Base-by-base conservation (phyloP, 164 flowering plant genomes). In the Dillenia suffruticosa region DNA sequence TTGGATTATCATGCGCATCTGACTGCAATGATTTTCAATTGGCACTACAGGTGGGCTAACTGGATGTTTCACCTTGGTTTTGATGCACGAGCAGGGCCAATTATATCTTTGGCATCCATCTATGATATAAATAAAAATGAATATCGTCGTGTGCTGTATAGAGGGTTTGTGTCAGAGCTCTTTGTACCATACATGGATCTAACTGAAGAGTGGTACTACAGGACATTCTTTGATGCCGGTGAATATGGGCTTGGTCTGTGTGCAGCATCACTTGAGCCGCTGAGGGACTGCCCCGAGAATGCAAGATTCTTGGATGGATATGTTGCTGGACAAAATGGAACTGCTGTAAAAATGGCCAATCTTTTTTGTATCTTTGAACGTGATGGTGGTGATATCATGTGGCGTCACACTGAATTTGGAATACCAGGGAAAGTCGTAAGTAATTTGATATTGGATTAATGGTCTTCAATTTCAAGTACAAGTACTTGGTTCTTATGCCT, bases 161-260 rank as follows among this genome's bases (percentile, higher is more conserved):
- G 63, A 72, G 89, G 89, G 6, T 76, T 53, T 50, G 45, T 81
- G 16, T 86, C 96, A 0, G 92, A 86, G 68, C 44, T 79, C 1
- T 84, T 82, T 26, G 86, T 84, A 17, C 89, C 96, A 2, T 89
- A 86, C 68, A 80, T 80, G 89, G 92, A 89, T 57, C 74, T 81
- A 44, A 71, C 81, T 0, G 79, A 81, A 14, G 92, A 77, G 12
- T 84, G 84, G 86, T 89, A 76, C 67, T 81, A 63, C 54, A 73
- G 63, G 68, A 73, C 89, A 9, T 84, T 63, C 57, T 68, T 86
- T 43, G 92, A 89, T 65, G 65, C 72, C 1, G 92, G 92, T 2
- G 96, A 89, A 61, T 82, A 55, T 19, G 89, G 92, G 32, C 70
- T 79, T 2, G 92, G 96, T 6, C 65, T 69, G 3, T 68, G 56